phyloP scores from a whole-genome alignment of 352 stramenopile species.

The Aphanomyces stellatus region DNA sequence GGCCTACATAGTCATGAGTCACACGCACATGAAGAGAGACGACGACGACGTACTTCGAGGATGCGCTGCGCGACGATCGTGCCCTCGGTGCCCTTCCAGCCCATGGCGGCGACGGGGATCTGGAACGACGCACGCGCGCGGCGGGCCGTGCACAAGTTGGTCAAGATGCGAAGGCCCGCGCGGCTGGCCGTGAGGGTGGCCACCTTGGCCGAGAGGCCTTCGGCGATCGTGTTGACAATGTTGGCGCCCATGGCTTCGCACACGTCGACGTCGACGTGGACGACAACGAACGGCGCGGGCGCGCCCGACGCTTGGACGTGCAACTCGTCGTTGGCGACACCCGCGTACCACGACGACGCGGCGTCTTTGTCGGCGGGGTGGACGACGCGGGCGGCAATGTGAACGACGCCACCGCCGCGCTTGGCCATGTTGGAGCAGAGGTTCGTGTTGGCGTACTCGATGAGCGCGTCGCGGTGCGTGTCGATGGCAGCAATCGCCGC shows the following conservation, averaged over 20 bases:
- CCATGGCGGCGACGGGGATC: conserved; percentile 63
- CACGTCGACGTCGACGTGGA: conserved; percentile 83
- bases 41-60: conserved; percentile 30
- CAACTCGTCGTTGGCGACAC: conserved; percentile 44
- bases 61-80: conserved; percentile 65
- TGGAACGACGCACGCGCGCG: conserved; percentile 56
- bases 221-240: conserved; percentile 82
- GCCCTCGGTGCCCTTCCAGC: conserved; percentile 72
- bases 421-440: conserved; percentile 83
- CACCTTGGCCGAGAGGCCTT: conserved; percentile 69
- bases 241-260: conserved; percentile 86
- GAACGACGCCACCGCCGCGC: conserved; percentile 60
- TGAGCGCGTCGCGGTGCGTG: conserved; percentile 40
- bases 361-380: conserved; percentile 31
- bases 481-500: conserved; percentile 44
- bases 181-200: conserved; percentile 47
- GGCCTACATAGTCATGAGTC: too few relatives aligned
- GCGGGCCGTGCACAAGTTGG: conserved; percentile 83
- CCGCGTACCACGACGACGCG: conserved; percentile 47
- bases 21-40: not conserved
- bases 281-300: conserved; percentile 45
- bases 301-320: conserved; percentile 31
- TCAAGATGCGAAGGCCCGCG: conserved; percentile 77
- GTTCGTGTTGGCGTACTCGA: conserved; percentile 64
- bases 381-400: conserved; percentile 76